phyloP scores from a whole-genome alignment of 129 eudicot genomes.

The Pittosporum tobira region DNA sequence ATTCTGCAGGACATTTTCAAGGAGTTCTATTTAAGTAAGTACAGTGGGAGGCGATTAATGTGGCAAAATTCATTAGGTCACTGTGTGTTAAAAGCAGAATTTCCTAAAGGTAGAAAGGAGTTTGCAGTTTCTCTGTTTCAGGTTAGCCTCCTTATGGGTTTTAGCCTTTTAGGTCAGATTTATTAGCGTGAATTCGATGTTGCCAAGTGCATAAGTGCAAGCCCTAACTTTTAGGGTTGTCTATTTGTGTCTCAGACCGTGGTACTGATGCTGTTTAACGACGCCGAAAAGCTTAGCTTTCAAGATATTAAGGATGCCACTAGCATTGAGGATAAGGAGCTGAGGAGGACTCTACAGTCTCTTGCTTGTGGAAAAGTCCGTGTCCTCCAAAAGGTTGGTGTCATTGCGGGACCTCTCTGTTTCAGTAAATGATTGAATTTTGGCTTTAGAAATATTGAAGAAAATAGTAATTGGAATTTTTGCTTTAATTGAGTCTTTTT shows the following conservation, averaged over 20 bases:
- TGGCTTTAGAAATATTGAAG: no score
- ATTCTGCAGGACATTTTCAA: slow-evolving; percentile 70
- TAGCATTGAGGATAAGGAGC: slow-evolving; percentile 92
- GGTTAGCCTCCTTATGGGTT: slow-evolving; percentile 38
- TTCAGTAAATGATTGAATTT: neutral
- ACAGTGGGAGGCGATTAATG: slow-evolving; percentile 89
- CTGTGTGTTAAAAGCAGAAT: slow-evolving; percentile 80
- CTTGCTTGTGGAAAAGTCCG: slow-evolving; percentile 97
- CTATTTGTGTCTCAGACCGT: slow-evolving; percentile 35
- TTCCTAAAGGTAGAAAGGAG: slow-evolving; percentile 66
- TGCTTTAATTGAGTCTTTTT: neutral
- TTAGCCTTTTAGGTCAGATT: neutral
- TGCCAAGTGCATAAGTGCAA: neutral
- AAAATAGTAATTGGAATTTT: neutral
- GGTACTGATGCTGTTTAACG: slow-evolving; percentile 66
- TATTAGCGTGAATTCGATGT: neutral
- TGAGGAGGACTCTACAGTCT: slow-evolving; percentile 80
- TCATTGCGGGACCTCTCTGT: neutral
- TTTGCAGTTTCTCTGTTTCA: slow-evolving; percentile 72
- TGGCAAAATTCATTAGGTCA: slow-evolving; percentile 97
- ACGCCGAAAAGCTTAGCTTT: slow-evolving; percentile 57
- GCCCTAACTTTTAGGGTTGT: slow-evolving; percentile 1
- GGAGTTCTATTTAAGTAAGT: slow-evolving; percentile 85
- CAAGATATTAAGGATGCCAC: slow-evolving; percentile 65
- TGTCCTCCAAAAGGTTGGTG: slow-evolving; percentile 64